Conservation (phyloP, 1,284 basidiomycete genomes). For the Pterulicium gracile region DNA sequence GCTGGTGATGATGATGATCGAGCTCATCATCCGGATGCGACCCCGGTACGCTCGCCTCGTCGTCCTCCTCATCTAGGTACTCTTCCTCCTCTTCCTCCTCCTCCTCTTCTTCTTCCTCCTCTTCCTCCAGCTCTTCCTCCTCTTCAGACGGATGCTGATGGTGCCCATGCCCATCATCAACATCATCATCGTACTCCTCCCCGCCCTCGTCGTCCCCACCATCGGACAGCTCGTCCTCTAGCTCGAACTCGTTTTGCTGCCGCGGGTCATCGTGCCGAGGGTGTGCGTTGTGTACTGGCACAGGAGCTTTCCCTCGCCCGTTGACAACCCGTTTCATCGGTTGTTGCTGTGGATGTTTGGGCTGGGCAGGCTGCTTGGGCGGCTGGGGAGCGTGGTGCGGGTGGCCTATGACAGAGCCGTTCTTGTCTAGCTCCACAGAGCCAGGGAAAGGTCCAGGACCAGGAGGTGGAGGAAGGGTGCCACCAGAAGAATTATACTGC, state of each 20-base stretch:
- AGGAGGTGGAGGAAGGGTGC: conserved; percentile 80
- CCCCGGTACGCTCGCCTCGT: conserved; percentile 41
- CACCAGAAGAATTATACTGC: conserved; percentile 80
- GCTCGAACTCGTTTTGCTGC: too few relatives aligned
- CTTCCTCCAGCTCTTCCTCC: conserved; percentile 53
- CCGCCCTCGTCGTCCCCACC: too few relatives aligned
- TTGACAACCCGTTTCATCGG: too few relatives aligned
- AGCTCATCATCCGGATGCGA: conserved; percentile 12
- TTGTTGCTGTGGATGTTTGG: too few relatives aligned
- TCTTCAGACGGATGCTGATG: conserved; percentile 55
- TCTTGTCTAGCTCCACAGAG: conserved; percentile 90
- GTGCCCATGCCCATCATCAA: conserved; percentile 46
- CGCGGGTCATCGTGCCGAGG: too few relatives aligned
- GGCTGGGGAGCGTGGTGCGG: conserved; percentile 33
- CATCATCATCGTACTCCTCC: conserved; percentile 53
- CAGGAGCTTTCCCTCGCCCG: neutral
- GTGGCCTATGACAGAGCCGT: conserved; percentile 71
- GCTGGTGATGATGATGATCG: conserved; percentile 19
- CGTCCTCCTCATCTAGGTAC: conserved; percentile 42
- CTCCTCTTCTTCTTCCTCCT: conserved; percentile 57
- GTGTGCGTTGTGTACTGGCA: too few relatives aligned
- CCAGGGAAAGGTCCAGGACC: conserved; percentile 98
- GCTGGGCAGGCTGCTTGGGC: conserved; percentile 26
- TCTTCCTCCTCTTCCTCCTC: conserved; percentile 58
- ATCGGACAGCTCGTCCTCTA: too few relatives aligned